Conservation (phyloP, 495 filamentous ascomycete genomes). For the Aspergillus wentii region DNA sequence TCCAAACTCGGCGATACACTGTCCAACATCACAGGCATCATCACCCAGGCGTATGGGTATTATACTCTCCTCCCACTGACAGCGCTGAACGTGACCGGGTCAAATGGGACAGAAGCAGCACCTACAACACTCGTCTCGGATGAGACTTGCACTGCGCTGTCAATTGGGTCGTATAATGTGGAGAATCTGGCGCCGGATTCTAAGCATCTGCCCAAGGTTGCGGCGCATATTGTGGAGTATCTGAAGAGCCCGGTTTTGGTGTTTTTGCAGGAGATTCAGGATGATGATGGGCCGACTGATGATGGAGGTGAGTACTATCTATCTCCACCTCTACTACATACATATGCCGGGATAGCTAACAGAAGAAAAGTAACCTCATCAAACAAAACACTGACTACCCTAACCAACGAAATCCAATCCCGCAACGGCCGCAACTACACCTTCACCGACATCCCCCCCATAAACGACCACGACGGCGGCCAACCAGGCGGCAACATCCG, state of each 20-base stretch:
- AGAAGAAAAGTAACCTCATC: conserved; percentile 14
- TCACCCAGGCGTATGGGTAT: conserved; percentile 53
- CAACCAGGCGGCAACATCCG: conserved; percentile 62
- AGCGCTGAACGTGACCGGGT: conserved; percentile 33
- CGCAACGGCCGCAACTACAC: conserved; percentile 48
- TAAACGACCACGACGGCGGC: conserved; percentile 49
- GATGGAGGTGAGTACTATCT: no score
- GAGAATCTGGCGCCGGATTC: conserved; percentile 51
- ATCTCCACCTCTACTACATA: conserved; percentile 12
- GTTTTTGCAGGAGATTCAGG: conserved; percentile 59
- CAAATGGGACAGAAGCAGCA: conserved; percentile 19
- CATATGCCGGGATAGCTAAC: no score
- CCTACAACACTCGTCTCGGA: conserved; percentile 38
- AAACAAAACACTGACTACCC: conserved; percentile 36
- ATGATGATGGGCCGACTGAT: conserved; percentile 48
- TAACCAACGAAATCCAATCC: conserved; percentile 8
- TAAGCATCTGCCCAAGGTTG: conserved; percentile 39
- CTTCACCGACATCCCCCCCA: conserved; percentile 45
- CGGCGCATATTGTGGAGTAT: conserved; percentile 49
- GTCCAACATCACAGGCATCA: conserved; percentile 53
- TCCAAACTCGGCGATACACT: conserved; percentile 52
- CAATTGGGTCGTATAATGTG: conserved; percentile 56
- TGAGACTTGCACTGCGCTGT: conserved; percentile 45
- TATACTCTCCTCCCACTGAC: conserved; percentile 56
- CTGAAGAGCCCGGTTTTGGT: conserved; percentile 49